Evolutionary conservation across 805 yeast genomes (phyloP).

Genomic region (Candida piceae): DNA sequence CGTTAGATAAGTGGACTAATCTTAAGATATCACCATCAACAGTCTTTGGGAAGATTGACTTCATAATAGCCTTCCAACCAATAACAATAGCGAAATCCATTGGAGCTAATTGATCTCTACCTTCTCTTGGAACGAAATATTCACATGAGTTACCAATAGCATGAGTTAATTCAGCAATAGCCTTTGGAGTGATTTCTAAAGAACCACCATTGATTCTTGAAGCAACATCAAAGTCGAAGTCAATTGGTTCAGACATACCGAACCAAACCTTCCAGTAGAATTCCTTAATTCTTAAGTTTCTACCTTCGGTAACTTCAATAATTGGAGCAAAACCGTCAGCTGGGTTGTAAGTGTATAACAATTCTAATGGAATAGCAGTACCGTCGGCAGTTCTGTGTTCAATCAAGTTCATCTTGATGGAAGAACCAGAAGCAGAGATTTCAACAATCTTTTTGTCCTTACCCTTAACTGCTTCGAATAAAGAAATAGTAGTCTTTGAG

Average conservation of each 20-base stretch:
- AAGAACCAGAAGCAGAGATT: slow-evolving; percentile 45
- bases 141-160: slow-evolving; percentile 97
- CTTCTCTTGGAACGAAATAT: slow-evolving; percentile 86
- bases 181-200: slow-evolving; percentile 64
- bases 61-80: slow-evolving; percentile 98
- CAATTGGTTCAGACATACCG: slow-evolving; percentile 53
- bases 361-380: slow-evolving; percentile 66
- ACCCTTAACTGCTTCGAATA: slow-evolving; percentile 71
- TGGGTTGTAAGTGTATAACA: slow-evolving; percentile 75
- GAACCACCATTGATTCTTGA: slow-evolving; percentile 66
- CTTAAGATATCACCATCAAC: slow-evolving; percentile 95
- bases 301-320: slow-evolving; percentile 79
- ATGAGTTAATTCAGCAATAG: slow-evolving; percentile 87
- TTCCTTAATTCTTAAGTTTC: slow-evolving; percentile 89
- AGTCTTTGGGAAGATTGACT: slow-evolving; percentile 93
- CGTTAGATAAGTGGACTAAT: slow-evolving; percentile 91
- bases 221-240: slow-evolving; percentile 68
- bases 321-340: slow-evolving; percentile 95
- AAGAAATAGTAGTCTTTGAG: slow-evolving; percentile 54
- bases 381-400: slow-evolving; percentile 85
- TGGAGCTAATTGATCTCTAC: slow-evolving; percentile 84
- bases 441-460: slow-evolving; percentile 60
- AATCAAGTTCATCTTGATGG: slow-evolving; percentile 68
- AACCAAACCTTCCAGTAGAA: slow-evolving; percentile 99
- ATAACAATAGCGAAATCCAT: slow-evolving; percentile 99